A percentile compares a stretch with the other conserved stretches of the same genome.
These are phyloP conservation scores for Barbatosphaeria neglecta DNA, from an alignment of 495 filamentous ascomycete genomes.

Conservation along the genomic window DNA sequence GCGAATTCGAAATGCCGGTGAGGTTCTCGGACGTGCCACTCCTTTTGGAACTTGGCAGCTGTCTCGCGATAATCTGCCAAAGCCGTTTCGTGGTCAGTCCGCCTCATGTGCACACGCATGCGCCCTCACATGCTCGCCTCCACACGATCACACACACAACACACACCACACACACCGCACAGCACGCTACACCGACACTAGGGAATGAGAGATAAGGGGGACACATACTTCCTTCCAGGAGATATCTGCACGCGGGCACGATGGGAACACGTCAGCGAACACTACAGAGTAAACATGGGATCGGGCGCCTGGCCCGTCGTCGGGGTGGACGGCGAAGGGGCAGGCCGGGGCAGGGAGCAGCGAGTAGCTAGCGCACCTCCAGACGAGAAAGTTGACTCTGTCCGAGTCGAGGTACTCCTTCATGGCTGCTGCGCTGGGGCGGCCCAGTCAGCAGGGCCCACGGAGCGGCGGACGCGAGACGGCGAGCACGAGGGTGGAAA, in stretches of 20 bases:
- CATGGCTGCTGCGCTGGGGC: conserved; percentile 26
- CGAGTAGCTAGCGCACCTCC: conserved; percentile 62
- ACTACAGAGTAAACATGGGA: conserved; percentile 6
- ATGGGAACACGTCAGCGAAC: conserved; percentile 10
- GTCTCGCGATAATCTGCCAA: conserved; percentile 59
- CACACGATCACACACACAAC: too few relatives aligned
- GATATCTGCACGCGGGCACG: conserved; percentile 49
- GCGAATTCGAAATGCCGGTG: conserved; percentile 63
- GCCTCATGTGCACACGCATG: conserved; percentile 6
- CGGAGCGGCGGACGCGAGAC: too few relatives aligned
- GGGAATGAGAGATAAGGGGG: conserved; percentile 8
- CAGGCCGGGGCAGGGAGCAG: conserved; percentile 14
- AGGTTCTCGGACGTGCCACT: conserved; percentile 62
- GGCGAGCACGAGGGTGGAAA: too few relatives aligned
- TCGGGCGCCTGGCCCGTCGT: background rate
- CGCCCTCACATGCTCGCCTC: conserved; percentile 1
- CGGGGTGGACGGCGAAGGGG: conserved; percentile 2
- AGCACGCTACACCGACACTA: too few relatives aligned
- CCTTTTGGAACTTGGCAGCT: conserved; percentile 68
- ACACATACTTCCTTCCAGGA: conserved; percentile 80
- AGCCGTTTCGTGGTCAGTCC: conserved; percentile 21
- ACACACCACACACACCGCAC: too few relatives aligned
- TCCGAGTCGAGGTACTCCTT: conserved; percentile 68
- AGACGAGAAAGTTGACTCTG: conserved; percentile 96
- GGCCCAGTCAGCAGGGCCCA: conserved; percentile 3